Conservation (phyloP, 257 asterid genomes). For the Solanum habrochaites region DNA sequence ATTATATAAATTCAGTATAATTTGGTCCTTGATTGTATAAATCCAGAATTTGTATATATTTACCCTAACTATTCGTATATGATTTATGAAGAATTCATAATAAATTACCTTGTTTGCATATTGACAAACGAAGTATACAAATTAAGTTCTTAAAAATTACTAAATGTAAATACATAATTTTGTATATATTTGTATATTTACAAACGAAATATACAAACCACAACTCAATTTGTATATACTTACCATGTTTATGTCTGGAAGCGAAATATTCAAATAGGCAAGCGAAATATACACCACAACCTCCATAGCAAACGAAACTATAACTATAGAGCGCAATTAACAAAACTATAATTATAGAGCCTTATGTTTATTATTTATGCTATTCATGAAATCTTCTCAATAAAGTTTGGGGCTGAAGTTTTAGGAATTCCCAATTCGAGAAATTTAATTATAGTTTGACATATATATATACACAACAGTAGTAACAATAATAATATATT, state of each 20-base stretch:
- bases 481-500: no score
- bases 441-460: not conserved
- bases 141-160: not conserved
- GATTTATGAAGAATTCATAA: not conserved
- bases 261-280: not conserved
- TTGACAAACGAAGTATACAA: not conserved
- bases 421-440: not conserved
- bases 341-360: no score
- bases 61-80: not conserved
- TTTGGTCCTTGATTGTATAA: not conserved
- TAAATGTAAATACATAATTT: not conserved
- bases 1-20: no score
- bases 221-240: not conserved
- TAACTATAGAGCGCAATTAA: no score
- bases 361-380: not conserved
- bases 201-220: not conserved
- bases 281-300: no score
- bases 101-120: not conserved
- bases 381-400: not conserved
- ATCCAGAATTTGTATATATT: no score
- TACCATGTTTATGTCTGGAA: not conserved
- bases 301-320: not conserved
- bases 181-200: no score
- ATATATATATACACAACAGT: no score
- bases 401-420: not conserved